A percentile compares a stretch with the other conserved stretches of the same genome.
These are phyloP conservation scores for Stagonosporopsis vannaccii DNA, from an alignment of 2,329 filamentous ascomycete species.

Conservation along the genomic window DNA sequence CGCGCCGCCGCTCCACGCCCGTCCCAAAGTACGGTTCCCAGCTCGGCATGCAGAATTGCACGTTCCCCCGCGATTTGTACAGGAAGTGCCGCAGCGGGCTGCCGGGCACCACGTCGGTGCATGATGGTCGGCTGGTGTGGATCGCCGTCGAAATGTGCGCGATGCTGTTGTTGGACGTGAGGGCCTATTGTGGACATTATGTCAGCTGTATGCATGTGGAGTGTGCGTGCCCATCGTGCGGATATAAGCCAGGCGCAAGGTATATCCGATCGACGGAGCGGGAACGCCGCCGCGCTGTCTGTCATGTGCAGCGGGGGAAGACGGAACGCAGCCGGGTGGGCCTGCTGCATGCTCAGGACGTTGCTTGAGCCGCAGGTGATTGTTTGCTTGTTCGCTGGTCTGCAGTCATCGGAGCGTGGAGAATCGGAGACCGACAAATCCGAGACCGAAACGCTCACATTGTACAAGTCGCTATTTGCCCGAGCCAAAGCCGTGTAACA, in stretches of 20 bases:
- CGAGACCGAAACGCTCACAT: slow-evolving; percentile 9
- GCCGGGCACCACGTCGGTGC: slow-evolving; percentile 79
- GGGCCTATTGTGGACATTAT: slow-evolving; percentile 58
- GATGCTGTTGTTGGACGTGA: slow-evolving; percentile 78
- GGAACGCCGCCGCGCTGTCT: neutral
- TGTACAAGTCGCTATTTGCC: slow-evolving; percentile 6
- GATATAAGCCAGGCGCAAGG: neutral
- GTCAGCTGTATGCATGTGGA: neutral
- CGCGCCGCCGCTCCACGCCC: slow-evolving; percentile 65
- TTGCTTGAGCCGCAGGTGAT: neutral
- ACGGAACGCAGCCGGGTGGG: neutral
- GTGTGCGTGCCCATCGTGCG: neutral
- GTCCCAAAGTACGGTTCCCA: slow-evolving; percentile 72
- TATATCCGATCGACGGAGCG: slow-evolving; percentile 1
- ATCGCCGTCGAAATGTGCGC: slow-evolving; percentile 76
- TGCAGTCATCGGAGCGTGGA: neutral
- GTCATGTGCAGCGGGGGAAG: neutral
- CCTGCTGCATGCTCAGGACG: neutral
- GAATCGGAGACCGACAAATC: slow-evolving; percentile 5
- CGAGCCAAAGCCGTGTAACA: slow-evolving; percentile 14
- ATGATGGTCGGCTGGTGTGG: slow-evolving; percentile 71
- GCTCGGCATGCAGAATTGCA: slow-evolving; percentile 93
- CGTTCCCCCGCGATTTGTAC: slow-evolving; percentile 93
- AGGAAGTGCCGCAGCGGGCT: slow-evolving; percentile 88
- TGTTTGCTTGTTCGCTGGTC: neutral